Percentiles rank a stretch among this genome's conserved stretches.
phyloP scores from a whole-genome alignment of 169 alveolate genomes.

The Blepharisma undulans region DNA sequence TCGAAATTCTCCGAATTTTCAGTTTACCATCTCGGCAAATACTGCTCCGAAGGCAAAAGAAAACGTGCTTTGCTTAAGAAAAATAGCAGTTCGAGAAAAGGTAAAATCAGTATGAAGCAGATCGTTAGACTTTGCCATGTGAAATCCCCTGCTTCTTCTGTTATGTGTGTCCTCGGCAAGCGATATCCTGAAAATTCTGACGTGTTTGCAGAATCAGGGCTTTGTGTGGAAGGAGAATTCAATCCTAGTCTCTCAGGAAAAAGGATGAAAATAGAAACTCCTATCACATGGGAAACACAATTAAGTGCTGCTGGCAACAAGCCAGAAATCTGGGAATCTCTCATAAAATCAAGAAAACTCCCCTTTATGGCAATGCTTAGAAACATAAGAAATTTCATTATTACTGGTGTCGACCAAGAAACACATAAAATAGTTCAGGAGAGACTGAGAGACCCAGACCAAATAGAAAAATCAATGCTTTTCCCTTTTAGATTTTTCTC shows the following conservation, averaged over 20 bases:
- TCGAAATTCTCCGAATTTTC: constrained; percentile 1
- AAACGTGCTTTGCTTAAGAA: neutral
- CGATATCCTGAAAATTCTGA: neutral
- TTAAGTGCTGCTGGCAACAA: neutral
- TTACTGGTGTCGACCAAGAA: neutral
- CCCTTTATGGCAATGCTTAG: constrained; percentile 15
- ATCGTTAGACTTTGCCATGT: neutral
- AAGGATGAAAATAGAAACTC: constrained; percentile 2
- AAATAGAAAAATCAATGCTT: neutral
- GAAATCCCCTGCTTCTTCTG: neutral
- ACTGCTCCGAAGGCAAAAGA: constrained; percentile 18
- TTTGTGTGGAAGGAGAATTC: neutral
- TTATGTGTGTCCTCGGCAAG: neutral
- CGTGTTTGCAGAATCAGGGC: neutral
- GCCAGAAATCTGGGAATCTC: constrained; percentile 1
- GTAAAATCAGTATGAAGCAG: neutral
- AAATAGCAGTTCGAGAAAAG: neutral
- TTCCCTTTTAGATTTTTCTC: constrained; percentile 13
- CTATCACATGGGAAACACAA: neutral
- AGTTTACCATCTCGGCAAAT: neutral
- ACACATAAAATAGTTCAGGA: neutral
- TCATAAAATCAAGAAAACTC: neutral
- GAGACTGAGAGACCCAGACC: neutral
- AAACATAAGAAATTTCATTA: neutral
- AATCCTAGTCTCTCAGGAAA: neutral